Evolutionary conservation across 2,329 filamentous ascomycete species (phyloP), one percentile per base, ranked within the genome.

Genomic region (Colletotrichum shisoi): DNA sequence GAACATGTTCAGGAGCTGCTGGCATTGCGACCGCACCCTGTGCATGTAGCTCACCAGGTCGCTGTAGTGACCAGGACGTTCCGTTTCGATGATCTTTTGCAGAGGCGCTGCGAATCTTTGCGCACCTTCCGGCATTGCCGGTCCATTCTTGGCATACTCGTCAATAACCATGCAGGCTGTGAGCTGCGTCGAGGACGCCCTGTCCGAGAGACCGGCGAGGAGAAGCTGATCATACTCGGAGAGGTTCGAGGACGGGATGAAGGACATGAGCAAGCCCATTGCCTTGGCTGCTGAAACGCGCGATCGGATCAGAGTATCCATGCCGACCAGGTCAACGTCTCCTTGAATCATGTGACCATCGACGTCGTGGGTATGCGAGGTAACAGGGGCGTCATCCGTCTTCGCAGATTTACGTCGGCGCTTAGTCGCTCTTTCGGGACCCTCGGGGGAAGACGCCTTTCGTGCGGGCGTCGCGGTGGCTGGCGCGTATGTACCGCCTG

Each of bases 281-380:
- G 95, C 95, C 74, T 87, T 89, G 21, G 94, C 92, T 13, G 94
- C 92, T 67, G 88, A 91, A n/a, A 96, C 90, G 71, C 94, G 91
- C 8, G 94, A 97, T 69, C 94, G 89, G 57, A 98, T 88, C 77
- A 99, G 87, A 7, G 89, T 89, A 68, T 99, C 95, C 73, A 91
- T 87, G 39, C 95, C 94, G 31, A 99, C 94, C 48, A 99, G 84
- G 74, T 99, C 96, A 53, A 98, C 90, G 73, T 99, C 96, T 58
- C 96, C 95, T 75, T 94, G 92, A 82, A 99, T 93, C 90, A 99
- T 97, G 72, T 96, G 94, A 11, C 94, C 95, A 76, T 99, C 95
- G 19, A 99, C 93, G 76, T 99, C 97, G 78, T 99, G 95, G 1
- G 91, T 87, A n/a, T 91, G 82, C n/a, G 81, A 85, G 4, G 85